A percentile compares a stretch with the other conserved stretches of the same genome.
phyloP scores from a whole-genome alignment of 139 green algal genomes.

The Pleodorina starrii region DNA sequence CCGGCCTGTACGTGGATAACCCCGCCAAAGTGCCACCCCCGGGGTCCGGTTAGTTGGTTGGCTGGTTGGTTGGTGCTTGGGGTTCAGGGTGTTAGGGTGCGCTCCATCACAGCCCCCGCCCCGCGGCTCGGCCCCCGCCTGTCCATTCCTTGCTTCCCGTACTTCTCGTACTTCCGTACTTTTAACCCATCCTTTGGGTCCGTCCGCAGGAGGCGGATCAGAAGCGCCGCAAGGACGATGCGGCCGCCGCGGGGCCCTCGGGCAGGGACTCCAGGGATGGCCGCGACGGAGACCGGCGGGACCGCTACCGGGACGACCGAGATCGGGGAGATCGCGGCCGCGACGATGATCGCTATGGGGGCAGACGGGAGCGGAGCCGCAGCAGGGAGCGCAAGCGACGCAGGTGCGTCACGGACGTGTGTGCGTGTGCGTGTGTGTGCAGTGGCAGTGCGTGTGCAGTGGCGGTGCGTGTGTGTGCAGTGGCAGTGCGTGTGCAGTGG shows the following conservation, averaged over 20 bases:
- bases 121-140: no score
- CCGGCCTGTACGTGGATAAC: no score
- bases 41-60: no score
- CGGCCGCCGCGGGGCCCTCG: neutral
- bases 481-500: neutral
- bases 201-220: conserved; percentile 43
- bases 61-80: no score
- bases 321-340: conserved; percentile 23
- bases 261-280: conserved; percentile 44
- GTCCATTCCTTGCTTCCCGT: no score
- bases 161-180: no score
- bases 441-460: neutral
- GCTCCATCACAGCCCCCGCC: no score
- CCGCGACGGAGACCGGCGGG: conserved; percentile 35
- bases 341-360: conserved; percentile 48
- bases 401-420: neutral
- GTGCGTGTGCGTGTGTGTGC: neutral
- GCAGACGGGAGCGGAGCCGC: conserved; percentile 48
- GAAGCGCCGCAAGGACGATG: conserved; percentile 19
- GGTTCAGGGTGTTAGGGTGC: no score
- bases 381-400: conserved; percentile 51
- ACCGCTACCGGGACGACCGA: conserved; percentile 42
- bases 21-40: no score
- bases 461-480: neutral
- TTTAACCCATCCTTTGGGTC: no score